Evolutionary conservation across 306 rosid species (phyloP).

Genomic region (Luffa acutangula): DNA sequence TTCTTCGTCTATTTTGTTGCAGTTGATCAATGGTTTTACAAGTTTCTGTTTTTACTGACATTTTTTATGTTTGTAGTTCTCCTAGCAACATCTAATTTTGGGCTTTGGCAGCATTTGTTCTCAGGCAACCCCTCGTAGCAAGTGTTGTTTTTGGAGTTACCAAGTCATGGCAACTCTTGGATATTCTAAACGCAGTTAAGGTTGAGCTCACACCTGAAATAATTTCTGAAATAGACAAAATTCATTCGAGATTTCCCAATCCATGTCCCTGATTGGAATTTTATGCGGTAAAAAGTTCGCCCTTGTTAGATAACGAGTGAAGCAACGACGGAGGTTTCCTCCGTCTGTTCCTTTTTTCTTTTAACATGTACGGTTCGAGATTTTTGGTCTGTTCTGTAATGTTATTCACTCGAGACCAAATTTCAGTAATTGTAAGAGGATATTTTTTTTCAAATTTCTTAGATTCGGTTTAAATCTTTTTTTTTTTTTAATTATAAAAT

Average conservation of each 20-base stretch:
- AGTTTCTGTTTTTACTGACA: not conserved
- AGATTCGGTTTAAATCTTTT: not conserved
- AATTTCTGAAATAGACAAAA: constrained; percentile 43
- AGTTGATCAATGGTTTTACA: not conserved
- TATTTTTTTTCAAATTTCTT: not conserved
- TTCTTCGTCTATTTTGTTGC: not conserved
- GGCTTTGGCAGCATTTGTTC: constrained; percentile 66
- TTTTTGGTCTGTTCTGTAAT: not conserved
- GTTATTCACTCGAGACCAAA: not conserved
- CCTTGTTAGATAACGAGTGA: not conserved
- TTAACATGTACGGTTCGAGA: not conserved
- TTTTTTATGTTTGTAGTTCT: not conserved
- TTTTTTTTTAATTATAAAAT: too few species aligned
- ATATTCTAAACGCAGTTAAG: constrained; percentile 48
- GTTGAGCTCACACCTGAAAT: constrained; percentile 47
- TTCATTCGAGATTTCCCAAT: constrained; percentile 65
- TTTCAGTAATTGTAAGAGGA: not conserved
- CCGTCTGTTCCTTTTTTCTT: not conserved
- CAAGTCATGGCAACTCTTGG: constrained; percentile 62
- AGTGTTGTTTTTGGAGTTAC: constrained; percentile 81
- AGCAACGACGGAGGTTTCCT: not conserved
- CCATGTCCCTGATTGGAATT: constrained; percentile 58
- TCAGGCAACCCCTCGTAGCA: constrained; percentile 79
- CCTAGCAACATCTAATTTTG: not conserved
- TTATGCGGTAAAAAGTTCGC: not conserved